Base-by-base conservation (phyloP, 139 green algal genomes). In the Auxenochlorella protothecoides region DNA sequence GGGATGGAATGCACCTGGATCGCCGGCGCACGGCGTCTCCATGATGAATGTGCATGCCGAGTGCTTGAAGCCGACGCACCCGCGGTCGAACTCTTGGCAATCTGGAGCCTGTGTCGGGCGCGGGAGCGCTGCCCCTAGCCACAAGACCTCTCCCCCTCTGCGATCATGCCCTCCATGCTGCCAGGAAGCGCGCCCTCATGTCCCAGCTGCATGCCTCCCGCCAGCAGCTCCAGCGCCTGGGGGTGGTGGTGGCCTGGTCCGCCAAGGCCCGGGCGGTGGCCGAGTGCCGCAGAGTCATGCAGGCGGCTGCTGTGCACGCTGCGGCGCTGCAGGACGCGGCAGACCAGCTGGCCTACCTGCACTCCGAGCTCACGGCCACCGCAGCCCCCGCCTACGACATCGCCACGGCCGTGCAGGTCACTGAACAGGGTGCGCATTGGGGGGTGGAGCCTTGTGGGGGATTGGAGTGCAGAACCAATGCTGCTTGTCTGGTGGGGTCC, bases 191-290 rank as follows among this genome's bases (percentile, higher is more conserved):
- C 13, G 60, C 53, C 63, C 73, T 88, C 62, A 71, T 88, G 60
- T 69, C 72, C 62, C 74, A 80, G 67, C 68, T 88, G 10, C 70
- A 80, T 57, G 59, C 65, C 53, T 74, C 66, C 15, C 74, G 74
- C n/a, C 84, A 89, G 72, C 78, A 65, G 16, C 71, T 89, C 53
- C 72, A 85, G 61, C 77, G 84, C 53, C 78, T 89, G 14, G 75
- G 84, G 5, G 79, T 89, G 55, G 52, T 86, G 52, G 55, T 74
- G 4, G 71, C 80, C 27, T 89, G 84, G 84, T 73, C 67, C 51
- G 61, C 78, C 66, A 81, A 89, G 78, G 81, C 86, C 16, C 59
- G 54, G 59, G 72, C 68, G 13, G 67, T 68, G 9, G 15, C 56
- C 10, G 61, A 75, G n/a, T 76, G 76, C 54, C 15, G 65, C 15